A percentile compares a stretch with the other conserved stretches of the same genome.
These are phyloP conservation scores for Saccharata proteae DNA, from an alignment of 2,329 filamentous ascomycete genomes.

Conservation along the genomic window DNA sequence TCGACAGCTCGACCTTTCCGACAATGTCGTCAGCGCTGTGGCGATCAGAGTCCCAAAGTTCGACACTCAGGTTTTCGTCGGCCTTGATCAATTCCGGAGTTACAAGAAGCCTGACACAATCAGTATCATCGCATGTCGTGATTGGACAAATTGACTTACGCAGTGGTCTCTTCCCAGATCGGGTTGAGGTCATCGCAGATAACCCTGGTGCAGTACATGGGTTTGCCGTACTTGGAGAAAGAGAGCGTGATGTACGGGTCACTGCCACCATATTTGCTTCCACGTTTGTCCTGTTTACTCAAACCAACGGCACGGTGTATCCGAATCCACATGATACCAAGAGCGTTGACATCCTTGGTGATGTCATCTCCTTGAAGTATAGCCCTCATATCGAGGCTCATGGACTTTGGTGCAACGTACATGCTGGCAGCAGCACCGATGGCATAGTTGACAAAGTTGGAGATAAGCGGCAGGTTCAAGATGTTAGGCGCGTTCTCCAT, in stretches of 20 bases:
- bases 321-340: constrained; percentile 84
- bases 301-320: constrained; percentile 80
- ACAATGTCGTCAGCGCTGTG: constrained; percentile 90
- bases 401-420: constrained; percentile 89
- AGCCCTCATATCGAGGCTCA: constrained; percentile 83
- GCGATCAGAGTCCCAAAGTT: constrained; percentile 92
- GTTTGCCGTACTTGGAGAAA: constrained; percentile 94
- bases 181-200: constrained; percentile 93
- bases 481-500: constrained; percentile 84
- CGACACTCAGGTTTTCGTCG: constrained; percentile 83
- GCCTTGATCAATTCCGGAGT: constrained; percentile 85
- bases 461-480: constrained; percentile 82
- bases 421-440: constrained; percentile 77
- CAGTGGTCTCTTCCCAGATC: constrained; percentile 78
- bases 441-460: constrained; percentile 93
- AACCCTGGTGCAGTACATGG: constrained; percentile 93
- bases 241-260: constrained; percentile 92
- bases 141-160: constrained; percentile 21
- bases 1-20: constrained; percentile 84
- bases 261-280: constrained; percentile 73
- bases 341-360: constrained; percentile 73
- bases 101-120: constrained; percentile 57
- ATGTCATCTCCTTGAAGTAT: constrained; percentile 87
- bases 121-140: too few relatives aligned
- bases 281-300: constrained; percentile 80